Conservation (phyloP, 305 asterid genomes). For the Plantago lanceolata region DNA sequence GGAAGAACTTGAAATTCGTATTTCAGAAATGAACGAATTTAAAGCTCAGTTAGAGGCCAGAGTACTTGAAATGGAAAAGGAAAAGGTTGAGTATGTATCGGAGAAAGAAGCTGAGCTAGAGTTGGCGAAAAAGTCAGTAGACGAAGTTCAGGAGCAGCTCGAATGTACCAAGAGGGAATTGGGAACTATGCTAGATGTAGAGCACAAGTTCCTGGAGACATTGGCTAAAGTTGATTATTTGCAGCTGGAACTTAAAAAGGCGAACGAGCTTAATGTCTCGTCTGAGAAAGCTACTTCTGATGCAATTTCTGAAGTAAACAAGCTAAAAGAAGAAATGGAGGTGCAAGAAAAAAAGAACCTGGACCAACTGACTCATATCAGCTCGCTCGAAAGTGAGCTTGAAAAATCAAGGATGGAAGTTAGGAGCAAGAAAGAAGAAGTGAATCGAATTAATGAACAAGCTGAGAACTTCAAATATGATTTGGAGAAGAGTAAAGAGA, state of each 20-base stretch:
- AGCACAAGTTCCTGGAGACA: conserved; percentile 39
- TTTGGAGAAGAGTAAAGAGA: conserved; percentile 35
- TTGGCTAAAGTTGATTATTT: conserved; percentile 27
- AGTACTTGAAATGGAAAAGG: conserved; percentile 24
- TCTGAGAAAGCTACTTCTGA: conserved; percentile 31
- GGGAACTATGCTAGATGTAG: conserved; percentile 30
- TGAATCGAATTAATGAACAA: not conserved
- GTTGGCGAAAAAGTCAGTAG: not conserved
- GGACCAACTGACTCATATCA: conserved; percentile 32
- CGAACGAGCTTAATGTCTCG: conserved; percentile 29
- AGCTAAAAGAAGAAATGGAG: conserved; percentile 30
- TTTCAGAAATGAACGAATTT: conserved; percentile 28
- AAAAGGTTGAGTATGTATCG: not conserved
- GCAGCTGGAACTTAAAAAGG: conserved; percentile 30
- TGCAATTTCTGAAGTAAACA: conserved; percentile 28
- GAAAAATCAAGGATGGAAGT: conserved; percentile 22
- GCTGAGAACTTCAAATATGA: conserved; percentile 22
- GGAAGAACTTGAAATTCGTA: conserved; percentile 30
- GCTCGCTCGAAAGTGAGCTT: conserved; percentile 35
- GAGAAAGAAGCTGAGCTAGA: conserved; percentile 26
- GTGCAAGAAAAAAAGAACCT: conserved; percentile 28
- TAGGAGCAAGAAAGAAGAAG: conserved; percentile 22
- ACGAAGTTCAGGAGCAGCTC: not conserved
- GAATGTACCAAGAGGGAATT: not conserved
- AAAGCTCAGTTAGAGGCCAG: conserved; percentile 21